Conservation (phyloP, 805 yeast species). For the Jamesozyma piceae region DNA sequence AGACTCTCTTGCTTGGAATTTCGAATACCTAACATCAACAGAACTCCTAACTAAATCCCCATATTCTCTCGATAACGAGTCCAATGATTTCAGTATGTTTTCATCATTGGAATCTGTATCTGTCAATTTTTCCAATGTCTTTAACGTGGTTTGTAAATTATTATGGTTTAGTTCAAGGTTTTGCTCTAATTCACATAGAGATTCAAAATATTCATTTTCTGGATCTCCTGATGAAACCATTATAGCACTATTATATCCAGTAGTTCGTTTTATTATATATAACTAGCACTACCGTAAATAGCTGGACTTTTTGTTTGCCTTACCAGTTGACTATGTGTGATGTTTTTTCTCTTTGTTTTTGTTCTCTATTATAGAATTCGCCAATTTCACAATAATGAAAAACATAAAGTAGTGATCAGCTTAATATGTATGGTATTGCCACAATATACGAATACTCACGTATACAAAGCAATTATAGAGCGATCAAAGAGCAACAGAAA, state of each 20-base stretch:
- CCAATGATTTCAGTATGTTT: conserved; percentile 8
- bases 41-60: conserved; percentile 8
- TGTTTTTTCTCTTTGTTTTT: not conserved
- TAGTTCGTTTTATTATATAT: too few relatives aligned
- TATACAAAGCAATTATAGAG: not conserved
- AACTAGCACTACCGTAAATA: too few relatives aligned
- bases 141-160: conserved; percentile 10
- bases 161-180: conserved; percentile 15
- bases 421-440: not conserved
- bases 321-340: too few relatives aligned
- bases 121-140: conserved; percentile 8
- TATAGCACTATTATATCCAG: too few relatives aligned
- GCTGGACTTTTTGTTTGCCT: too few relatives aligned
- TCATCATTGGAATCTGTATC: conserved; percentile 13
- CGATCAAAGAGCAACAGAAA: not conserved
- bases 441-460: not conserved
- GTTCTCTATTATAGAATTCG: not conserved
- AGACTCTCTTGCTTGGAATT: conserved; percentile 17
- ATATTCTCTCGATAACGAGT: conserved; percentile 10
- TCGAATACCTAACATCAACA: conserved; percentile 15
- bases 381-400: not conserved
- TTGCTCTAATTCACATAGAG: conserved; percentile 21
- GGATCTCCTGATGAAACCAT: conserved; percentile 1
- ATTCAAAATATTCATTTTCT: conserved; percentile 16
- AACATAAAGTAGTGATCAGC: not conserved